These are phyloP conservation scores for Aspergillus uvarum DNA, from an alignment of 2,329 filamentous ascomycete genomes.

Conservation along the genomic window DNA sequence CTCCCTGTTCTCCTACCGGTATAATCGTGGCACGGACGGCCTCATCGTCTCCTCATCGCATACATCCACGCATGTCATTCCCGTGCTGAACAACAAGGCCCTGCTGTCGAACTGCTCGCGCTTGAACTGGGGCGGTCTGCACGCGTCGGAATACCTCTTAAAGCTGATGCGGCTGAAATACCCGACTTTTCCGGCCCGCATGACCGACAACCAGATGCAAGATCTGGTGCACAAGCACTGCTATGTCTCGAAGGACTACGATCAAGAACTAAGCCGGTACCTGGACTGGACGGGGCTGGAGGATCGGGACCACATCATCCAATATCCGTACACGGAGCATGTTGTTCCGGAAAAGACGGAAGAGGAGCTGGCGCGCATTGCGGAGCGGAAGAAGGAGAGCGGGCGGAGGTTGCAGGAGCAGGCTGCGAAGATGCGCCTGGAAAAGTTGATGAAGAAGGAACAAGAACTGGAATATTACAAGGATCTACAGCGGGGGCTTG, in stretches of 20 bases:
- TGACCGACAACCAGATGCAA: constrained; percentile 83
- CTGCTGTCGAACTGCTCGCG: constrained; percentile 81
- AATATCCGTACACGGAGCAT: constrained; percentile 92
- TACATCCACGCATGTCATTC: constrained; percentile 92
- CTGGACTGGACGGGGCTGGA: constrained; percentile 92
- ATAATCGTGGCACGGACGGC: constrained; percentile 85
- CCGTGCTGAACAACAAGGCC: constrained; percentile 82
- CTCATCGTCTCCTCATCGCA: constrained; percentile 89
- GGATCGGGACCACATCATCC: constrained; percentile 82
- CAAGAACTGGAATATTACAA: constrained; percentile 94
- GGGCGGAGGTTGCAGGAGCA: constrained; percentile 90
- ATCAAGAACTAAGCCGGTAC: constrained; percentile 70
- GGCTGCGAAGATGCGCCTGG: constrained; percentile 93
- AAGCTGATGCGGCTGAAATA: constrained; percentile 92
- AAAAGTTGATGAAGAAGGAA: constrained; percentile 94
- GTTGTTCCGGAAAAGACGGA: constrained; percentile 87
- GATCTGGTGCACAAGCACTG: constrained; percentile 84
- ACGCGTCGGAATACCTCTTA: constrained; percentile 84
- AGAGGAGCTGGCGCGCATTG: constrained; percentile 84
- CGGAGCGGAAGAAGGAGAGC: constrained; percentile 93
- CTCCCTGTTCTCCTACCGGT: constrained; percentile 90
- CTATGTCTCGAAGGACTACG: constrained; percentile 83
- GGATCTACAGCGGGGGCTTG: constrained; percentile 70
- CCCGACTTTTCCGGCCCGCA: constrained; percentile 79
- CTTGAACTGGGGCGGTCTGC: constrained; percentile 91